Base-by-base conservation (phyloP, 2,329 filamentous ascomycete genomes). In the Fusarium kyushuense region DNA sequence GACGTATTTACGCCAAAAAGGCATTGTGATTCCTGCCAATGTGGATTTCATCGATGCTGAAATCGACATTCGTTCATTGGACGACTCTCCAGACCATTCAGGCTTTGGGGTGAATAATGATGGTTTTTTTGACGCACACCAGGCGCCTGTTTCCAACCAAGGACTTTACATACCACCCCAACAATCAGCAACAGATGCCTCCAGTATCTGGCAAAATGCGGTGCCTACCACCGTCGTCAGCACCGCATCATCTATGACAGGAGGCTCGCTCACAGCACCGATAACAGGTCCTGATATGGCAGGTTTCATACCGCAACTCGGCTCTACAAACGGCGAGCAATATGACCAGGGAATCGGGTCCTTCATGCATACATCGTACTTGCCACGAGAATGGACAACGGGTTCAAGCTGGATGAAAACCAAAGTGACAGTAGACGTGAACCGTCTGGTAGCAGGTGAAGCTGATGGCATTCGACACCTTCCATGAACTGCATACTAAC, bases 1-100 rank as follows among this genome's bases (percentile, higher is more conserved):
- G 76, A 83, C 86, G 14, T 96, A 94, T 74, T 80, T 96, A 4
- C 84, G 84, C 40, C 83, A 86, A 49, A 85, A 86, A 30, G 89
- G 89, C 7, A 86, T 93, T 30, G 76, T 81, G 45, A 88, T 94
- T 52, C 86, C 90, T 12, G 84, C 86, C 0, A 80, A 83, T 12
- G 82, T 85, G 12, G 89, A 91, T 19, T 89, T 86, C 55, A 82
- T 91, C 2, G 84, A 86, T 47, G 85, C 86, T 11, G 84, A 90
- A 48, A 77, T 91, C 23, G 82, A 86, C 46, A 70, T 81, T 0
- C 72, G 73, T 5, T 78, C 80, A 3, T 82, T 87, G 9, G 57
- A 70, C 4, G 61, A 59, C 8, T 21, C 64, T n/a, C 41, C 62
- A 7, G 55, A 62, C 4, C 40, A 71, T 30, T 30, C 53, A 30